Base-by-base conservation (phyloP, 1,284 basidiomycete genomes). In the Porodaedalea pini region DNA sequence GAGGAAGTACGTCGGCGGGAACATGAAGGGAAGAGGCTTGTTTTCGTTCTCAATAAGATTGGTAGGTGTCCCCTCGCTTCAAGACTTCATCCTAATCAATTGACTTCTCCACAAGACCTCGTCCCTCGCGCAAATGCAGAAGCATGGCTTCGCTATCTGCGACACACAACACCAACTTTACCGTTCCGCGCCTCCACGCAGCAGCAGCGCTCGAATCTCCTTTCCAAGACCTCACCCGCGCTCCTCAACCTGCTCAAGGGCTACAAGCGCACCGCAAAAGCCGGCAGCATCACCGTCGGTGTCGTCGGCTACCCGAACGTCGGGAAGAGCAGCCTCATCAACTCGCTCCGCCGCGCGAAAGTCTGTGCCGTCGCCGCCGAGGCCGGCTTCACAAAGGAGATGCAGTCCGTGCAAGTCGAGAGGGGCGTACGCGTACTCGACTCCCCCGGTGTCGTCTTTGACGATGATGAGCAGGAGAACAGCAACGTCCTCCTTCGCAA, bases 251-350 rank as follows among this genome's bases (percentile, higher is more conserved):
- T 99, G 2, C 80, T 98, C 54, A 99, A 99, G 69, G 92, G 92
- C 15, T 97, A 94, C 72, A 92, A 88, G 60, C 87, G 88, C 2
- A 84, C 79, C 21, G 27, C 58, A 8, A 45, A 51, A n/a, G 45
- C 43, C 7, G 70, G 71, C n/a, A 89, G 86, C 57, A 79, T 95
- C 47, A 96, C 94, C 0, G 86, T 98, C 54, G 96, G 96, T 15
- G 89, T 98, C 21, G 92, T 98, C 31, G 96, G 96, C 1, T 96
- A 95, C 68, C 96, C 96, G 2, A 99, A 99, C 72, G 96, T 98
- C 55, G 96, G 96, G 8, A 99, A 99, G 75, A 94, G 91, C 58
- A 92, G 87, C 64, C 70, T 99, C 58, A 98, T 99, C 75, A 99
- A 99, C 72, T 92, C 92, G 52, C 76, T 99, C 54, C 96, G 97